Evolutionary conservation across 495 filamentous ascomycete genomes (phyloP), one percentile per base, ranked within the genome.

Genomic region (Melanomma pulvis-pyrius): DNA sequence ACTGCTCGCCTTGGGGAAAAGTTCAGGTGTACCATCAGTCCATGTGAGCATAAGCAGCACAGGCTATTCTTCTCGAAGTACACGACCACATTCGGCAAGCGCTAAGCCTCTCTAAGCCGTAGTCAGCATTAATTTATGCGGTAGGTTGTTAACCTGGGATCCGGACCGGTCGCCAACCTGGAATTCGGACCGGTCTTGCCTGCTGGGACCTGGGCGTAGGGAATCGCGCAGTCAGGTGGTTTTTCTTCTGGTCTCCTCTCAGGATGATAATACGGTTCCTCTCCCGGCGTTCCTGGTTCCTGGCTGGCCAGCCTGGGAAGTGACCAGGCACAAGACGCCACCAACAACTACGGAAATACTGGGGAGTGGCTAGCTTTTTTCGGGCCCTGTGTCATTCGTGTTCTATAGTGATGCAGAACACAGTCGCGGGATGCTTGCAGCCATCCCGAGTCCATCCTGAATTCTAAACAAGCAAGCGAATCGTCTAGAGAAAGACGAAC

Each of bases 271-370:
- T 44, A 44, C 39, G 39, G 39, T 6, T 44, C 39, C 39, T n/a
- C 39, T 44, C 39, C 39, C 39, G 39, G 39, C 39, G 39, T 44
- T 44, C 39, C 39, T 44, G 39, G 39, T 44, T 44, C 39, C 39
- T 44, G 39, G n/a, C 39, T 44, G 39, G n/a, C 8, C 13, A 12
- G 17, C 17, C 9, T 44, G n/a, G 8, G n/a, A 17, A n/a, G n/a
- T 44, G 13, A 12, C 2, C 39, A 15, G 39, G 39, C 39, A 6
- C 17, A 44, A n/a, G 39, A 44, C 39, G 39, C 39, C 39, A 44
- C 39, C 39, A 44, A 44, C 39, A n/a, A n/a, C n/a, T n/a, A n/a
- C n/a, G n/a, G n/a, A n/a, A n/a, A n/a, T n/a, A n/a, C n/a, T n/a
- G n/a, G n/a, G n/a, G n/a, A n/a, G n/a, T n/a, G n/a, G n/a, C n/a